Evolutionary conservation across 2,329 filamentous ascomycete genomes (phyloP), one percentile per base, ranked within the genome.

Genomic region (Fusarium sp.): DNA sequence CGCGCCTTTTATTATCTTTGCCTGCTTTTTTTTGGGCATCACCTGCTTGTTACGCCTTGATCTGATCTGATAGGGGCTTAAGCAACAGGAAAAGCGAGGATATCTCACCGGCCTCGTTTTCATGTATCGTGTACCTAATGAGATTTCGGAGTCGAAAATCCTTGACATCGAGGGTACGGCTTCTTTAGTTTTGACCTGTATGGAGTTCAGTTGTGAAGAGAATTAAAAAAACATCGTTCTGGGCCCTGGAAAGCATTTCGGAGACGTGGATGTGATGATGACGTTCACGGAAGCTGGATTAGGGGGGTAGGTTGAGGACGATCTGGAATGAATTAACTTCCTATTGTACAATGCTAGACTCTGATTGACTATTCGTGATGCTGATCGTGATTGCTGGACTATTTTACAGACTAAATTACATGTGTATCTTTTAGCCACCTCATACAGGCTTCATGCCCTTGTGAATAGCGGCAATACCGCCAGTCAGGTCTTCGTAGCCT

Each of bases 381-480:
- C 62, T 59, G 54, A 48, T 53, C 72, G 51, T 71, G 54, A 74
- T 54, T 44, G 59, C 48, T 59, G 47, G 41, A 51, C 41, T 51
- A 65, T 68, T 72, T 59, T 72, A 72, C 67, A 72, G 45, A 68
- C 63, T 76, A 73, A 66, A 72, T 69, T 78, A 77, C 75, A 79
- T 58, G 55, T 70, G 63, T 51, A 45, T 69, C 61, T n/a, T 51
- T 64, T 28, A 38, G 38, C 41, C 32, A 44, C 24, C 50, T 76
- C 70, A 83, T 55, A 89, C 69, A 11, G 90, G 95, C 87, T 99
- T 99, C 79, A 99, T 92, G 14, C 96, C 96, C 87, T 95, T 98
- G 81, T 99, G 97, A 74, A 99, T 97, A 60, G 95, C 95, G 9
- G 96, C 96, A 81, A 99, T 95, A 0, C 96, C 96, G 48, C 94